These are phyloP conservation scores for Chaetomium globosum DNA, from an alignment of 2,329 filamentous ascomycete genomes.

Conservation along the genomic window DNA sequence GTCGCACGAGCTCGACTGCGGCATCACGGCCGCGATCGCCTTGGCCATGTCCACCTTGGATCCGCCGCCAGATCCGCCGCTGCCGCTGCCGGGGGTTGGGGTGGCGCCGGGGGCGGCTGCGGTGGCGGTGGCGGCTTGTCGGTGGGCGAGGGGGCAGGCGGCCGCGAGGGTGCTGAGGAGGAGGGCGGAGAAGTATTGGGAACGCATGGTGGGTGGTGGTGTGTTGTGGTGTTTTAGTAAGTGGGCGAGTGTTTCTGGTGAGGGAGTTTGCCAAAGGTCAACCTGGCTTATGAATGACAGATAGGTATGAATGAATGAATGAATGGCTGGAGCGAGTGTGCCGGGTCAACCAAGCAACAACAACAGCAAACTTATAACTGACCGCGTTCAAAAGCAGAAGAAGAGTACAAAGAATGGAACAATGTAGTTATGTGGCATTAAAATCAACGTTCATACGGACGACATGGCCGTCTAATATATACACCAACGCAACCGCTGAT, in stretches of 20 bases:
- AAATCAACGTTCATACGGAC: background rate
- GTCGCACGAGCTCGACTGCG: conserved; percentile 57
- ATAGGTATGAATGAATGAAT: background rate
- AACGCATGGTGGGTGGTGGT: conserved; percentile 17
- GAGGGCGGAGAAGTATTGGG: conserved; percentile 33
- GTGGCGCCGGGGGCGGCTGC: background rate
- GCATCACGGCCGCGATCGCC: conserved; percentile 59
- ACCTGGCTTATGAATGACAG: background rate
- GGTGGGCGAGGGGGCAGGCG: conserved; percentile 39
- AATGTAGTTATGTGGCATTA: background rate
- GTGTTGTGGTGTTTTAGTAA: background rate
- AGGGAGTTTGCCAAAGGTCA: conserved; percentile 1
- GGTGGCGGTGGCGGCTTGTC: conserved; percentile 22
- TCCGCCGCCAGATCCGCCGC: background rate
- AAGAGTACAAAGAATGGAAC: background rate
- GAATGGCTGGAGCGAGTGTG: background rate
- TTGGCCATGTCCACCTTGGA: conserved; percentile 12
- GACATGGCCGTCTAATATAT: conserved; percentile 11
- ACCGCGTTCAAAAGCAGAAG: background rate
- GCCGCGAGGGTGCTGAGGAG: conserved; percentile 38
- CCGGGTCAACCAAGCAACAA: conserved; percentile 10
- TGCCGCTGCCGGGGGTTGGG: background rate
- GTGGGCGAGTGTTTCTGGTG: background rate
- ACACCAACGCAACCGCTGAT: background rate
- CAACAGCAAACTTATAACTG: background rate